A percentile compares a stretch with the other conserved stretches of the same genome.
Conservation (phyloP, 1,284 basidiomycete genomes). For the Cryptococcus sp. region DNA sequence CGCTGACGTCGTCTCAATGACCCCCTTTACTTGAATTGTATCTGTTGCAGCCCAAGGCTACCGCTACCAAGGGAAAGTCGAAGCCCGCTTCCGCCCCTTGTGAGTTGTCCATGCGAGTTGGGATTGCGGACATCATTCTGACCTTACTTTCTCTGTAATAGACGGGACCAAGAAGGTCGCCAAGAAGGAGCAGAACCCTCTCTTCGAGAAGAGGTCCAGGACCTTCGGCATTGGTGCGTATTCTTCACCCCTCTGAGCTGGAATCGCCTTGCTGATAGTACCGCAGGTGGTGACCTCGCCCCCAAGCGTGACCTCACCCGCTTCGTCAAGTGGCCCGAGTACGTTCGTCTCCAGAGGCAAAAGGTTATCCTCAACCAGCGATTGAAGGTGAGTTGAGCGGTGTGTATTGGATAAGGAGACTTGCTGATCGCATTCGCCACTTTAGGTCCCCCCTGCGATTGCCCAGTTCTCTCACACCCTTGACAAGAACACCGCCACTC, state of each 20-base stretch:
- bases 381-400: constrained; percentile 64
- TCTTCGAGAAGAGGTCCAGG: constrained; percentile 86
- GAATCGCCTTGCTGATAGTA: constrained; percentile 5
- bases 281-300: constrained; percentile 86
- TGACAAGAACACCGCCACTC: constrained; percentile 99
- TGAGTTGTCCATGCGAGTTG: constrained; percentile 21
- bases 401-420: background rate
- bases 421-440: background rate
- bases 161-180: constrained; percentile 73
- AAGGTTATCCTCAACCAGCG: constrained; percentile 99
- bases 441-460: constrained; percentile 85
- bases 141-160: constrained; percentile 28
- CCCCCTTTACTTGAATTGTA: constrained; percentile 25
- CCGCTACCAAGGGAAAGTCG: constrained; percentile 53
- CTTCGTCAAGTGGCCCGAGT: constrained; percentile 99
- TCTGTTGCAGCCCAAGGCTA: constrained; percentile 51
- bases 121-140: constrained; percentile 1
- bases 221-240: constrained; percentile 92
- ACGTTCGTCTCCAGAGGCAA: constrained; percentile 96
- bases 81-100: constrained; percentile 54
- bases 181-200: constrained; percentile 84
- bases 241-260: background rate
- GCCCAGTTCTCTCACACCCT: constrained; percentile 97
- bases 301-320: constrained; percentile 89
- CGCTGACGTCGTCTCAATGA: constrained; percentile 53